Conservation (phyloP, 2,329 filamentous ascomycete genomes). For the Tolypocladium guangdongense region DNA sequence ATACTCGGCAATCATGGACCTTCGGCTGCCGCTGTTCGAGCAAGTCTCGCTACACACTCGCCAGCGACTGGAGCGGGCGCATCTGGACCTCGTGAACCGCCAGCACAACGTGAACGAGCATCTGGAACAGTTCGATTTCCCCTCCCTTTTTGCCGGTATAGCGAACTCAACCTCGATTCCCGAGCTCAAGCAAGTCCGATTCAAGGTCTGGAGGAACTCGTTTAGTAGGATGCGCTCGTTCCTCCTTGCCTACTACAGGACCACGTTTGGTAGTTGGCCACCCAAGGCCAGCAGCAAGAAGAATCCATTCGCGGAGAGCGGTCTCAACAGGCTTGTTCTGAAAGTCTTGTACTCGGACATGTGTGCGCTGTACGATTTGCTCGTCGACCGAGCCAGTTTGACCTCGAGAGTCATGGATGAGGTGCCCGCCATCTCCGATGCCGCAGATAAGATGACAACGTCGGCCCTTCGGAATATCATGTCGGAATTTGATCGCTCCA, state of each 20-base stretch:
- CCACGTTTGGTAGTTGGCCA: slow-evolving; percentile 61
- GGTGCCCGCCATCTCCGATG: slow-evolving; percentile 41
- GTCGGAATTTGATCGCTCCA: slow-evolving; percentile 79
- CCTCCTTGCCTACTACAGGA: slow-evolving; percentile 55
- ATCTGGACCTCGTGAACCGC: slow-evolving; percentile 66
- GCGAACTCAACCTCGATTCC: slow-evolving; percentile 70
- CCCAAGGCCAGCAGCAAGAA: slow-evolving; percentile 88
- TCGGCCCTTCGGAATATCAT: slow-evolving; percentile 69
- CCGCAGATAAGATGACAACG: slow-evolving; percentile 48
- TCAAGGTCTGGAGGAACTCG: slow-evolving; percentile 69
- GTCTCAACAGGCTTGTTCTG: slow-evolving; percentile 75
- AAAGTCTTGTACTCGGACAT: slow-evolving; percentile 78
- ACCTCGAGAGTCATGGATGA: slow-evolving; percentile 72
- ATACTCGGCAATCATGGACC: slow-evolving; percentile 58
- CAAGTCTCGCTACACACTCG: slow-evolving; percentile 61
- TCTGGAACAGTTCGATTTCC: slow-evolving; percentile 84
- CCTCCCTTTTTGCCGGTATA: slow-evolving; percentile 76
- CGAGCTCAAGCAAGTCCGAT: slow-evolving; percentile 69
- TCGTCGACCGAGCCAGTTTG: slow-evolving; percentile 68
- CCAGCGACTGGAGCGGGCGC: slow-evolving; percentile 71
- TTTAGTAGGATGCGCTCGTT: slow-evolving; percentile 69
- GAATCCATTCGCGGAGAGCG: slow-evolving; percentile 76
- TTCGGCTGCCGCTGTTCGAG: slow-evolving; percentile 58
- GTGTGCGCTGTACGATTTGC: slow-evolving; percentile 74
- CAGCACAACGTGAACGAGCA: slow-evolving; percentile 59